These are phyloP conservation scores for Tillandsia leiboldiana DNA, from an alignment of 176 grass and related monocot genomes.

Conservation along the genomic window DNA sequence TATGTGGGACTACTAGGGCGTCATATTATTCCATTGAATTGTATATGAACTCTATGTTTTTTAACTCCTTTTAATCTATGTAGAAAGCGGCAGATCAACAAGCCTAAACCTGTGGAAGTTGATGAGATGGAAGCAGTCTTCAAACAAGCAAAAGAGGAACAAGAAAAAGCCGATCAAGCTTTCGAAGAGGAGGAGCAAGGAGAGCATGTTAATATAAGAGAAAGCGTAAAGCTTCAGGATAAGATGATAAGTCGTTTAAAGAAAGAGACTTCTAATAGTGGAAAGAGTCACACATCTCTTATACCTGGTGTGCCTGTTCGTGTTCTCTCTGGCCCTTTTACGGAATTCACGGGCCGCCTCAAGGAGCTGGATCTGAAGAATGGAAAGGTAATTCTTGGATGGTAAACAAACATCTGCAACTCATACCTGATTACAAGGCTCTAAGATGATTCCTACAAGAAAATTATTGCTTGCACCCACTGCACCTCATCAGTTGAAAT, in stretches of 20 bases:
- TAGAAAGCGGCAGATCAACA: conserved; percentile 82
- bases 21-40: neutral
- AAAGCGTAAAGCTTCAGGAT: conserved; percentile 37
- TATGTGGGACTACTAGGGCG: too few relatives aligned
- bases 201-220: conserved; percentile 26
- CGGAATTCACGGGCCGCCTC: conserved; percentile 58
- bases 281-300: conserved; percentile 17
- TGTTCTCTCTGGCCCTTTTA: conserved; percentile 59
- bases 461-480: too few relatives aligned
- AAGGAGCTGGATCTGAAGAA: conserved; percentile 54
- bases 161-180: conserved; percentile 55
- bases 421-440: neutral
- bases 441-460: too few relatives aligned
- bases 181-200: conserved; percentile 42
- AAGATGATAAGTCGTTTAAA: conserved; percentile 33
- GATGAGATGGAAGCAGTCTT: conserved; percentile 73
- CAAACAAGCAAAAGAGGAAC: conserved; percentile 60
- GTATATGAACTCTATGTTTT: conserved; percentile 4
- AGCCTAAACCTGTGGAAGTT: conserved; percentile 55
- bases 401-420: neutral
- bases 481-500: too few relatives aligned
- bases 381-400: conserved; percentile 43
- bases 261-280: conserved; percentile 27
- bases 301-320: conserved; percentile 44
- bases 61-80: conserved; percentile 18